Base-by-base conservation (phyloP, 345 rosid genomes). In the Arabidopsis suecica region DNA sequence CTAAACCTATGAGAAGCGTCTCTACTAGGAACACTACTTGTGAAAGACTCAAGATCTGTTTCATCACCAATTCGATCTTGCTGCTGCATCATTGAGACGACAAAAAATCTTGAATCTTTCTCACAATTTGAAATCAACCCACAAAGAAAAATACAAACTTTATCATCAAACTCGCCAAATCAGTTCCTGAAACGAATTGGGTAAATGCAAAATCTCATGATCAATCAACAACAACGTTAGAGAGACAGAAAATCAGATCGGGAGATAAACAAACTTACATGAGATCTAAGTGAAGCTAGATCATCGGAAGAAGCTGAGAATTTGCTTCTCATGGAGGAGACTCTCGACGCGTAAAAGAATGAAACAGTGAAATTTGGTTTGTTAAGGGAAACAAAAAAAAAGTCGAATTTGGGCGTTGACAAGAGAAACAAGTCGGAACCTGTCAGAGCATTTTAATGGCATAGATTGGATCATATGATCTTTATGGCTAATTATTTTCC, bases 21-120 rank as follows among this genome's bases (percentile, higher is more conserved):
- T 11, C 69, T 48, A 32, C 76, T 40, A 74, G 83, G 33, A 58
- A 51, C 73, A 47, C 32, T 60, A 22, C 56, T 67, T 23, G 81
- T 78, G 7, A 78, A 36, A 41, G 78, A 66, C 51, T 77, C 85
- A 51, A 82, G 72, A 61, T 80, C 88, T 71, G 85, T 65, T 40
- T 85, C 96, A 48, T 85, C 72, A 2, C 56, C 78, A 4, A 70
- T 40, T n/a, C 73, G 56, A 65, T 81, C 86, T 58, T 78, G 87
- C 48, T 59, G 77, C 78, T 87, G 88, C 96, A 94, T 94, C 68
- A 44, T 67, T 32, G 38, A 16, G 18, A 16, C 18, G 18, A 28
- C 32, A 28, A 16, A 38, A 44, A 61, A 9, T 40, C 66, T 61
- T 61, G 10, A 40, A 12, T 2, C 3, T 63, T 38, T 9, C 36